Evolutionary conservation across 164 flowering plant species (phyloP).

Genomic region (Santalum album): DNA sequence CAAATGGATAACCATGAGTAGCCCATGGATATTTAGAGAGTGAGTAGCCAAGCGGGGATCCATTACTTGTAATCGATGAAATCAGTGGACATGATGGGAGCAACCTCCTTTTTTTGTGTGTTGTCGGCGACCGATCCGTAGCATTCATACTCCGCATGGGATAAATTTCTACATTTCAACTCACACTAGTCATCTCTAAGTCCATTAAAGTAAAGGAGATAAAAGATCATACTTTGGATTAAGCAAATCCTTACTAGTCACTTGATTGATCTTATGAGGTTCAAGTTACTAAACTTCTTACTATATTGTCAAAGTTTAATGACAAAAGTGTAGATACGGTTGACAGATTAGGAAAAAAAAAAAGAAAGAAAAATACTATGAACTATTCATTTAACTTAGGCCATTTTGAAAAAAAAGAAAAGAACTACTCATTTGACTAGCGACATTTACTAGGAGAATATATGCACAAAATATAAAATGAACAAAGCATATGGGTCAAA

Average conservation of each 20-base stretch:
- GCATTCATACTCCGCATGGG: slow-evolving; percentile 57
- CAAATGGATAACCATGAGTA: too few relatives aligned
- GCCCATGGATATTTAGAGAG: neutral
- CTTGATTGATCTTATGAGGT: too few relatives aligned
- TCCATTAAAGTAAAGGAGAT: neutral
- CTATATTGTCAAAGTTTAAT: neutral
- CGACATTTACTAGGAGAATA: too few relatives aligned
- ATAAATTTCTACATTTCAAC: slow-evolving; percentile 35
- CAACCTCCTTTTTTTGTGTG: slow-evolving; percentile 48
- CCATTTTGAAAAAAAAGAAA: too few relatives aligned
- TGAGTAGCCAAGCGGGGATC: slow-evolving; percentile 66
- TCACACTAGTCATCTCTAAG: neutral
- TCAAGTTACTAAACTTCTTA: too few relatives aligned
- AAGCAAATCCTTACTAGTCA: too few relatives aligned
- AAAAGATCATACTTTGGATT: too few relatives aligned
- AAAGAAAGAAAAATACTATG: neutral
- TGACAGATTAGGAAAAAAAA: too few relatives aligned
- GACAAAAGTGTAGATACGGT: too few relatives aligned
- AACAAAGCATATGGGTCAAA: too few relatives aligned
- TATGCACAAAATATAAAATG: too few relatives aligned
- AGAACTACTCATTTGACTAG: too few relatives aligned
- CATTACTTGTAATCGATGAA: slow-evolving; percentile 67
- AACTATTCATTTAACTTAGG: neutral
- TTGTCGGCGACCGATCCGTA: slow-evolving; percentile 75
- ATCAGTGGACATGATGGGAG: slow-evolving; percentile 37